Evolutionary conservation across 352 stramenopile species (phyloP).

Genomic region (Aphanomyces euteiches): DNA sequence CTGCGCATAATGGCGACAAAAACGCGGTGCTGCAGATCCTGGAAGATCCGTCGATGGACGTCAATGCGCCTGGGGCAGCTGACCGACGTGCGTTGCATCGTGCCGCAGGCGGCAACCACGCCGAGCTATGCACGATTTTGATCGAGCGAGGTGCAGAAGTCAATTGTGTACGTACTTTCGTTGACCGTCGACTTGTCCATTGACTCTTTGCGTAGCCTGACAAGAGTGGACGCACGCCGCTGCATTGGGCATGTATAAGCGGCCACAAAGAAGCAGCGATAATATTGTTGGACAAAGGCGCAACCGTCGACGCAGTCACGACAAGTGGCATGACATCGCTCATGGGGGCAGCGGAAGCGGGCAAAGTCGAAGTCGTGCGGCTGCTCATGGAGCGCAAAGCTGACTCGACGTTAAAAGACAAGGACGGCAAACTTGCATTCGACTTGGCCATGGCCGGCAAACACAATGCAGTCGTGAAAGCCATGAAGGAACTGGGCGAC

Average conservation of each 20-base stretch:
- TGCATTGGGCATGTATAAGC: constrained; percentile 91
- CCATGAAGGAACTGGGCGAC: constrained; percentile 91
- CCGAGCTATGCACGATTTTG: constrained; percentile 83
- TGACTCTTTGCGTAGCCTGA: constrained; percentile 56
- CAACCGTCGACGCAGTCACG: constrained; percentile 86
- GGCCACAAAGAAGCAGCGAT: constrained; percentile 89
- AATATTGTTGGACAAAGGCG: constrained; percentile 78
- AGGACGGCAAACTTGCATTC: constrained; percentile 88
- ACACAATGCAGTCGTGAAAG: constrained; percentile 89
- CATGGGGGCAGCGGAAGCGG: constrained; percentile 84
- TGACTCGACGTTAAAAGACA: constrained; percentile 84
- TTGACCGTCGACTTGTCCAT: constrained; percentile 18
- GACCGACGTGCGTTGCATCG: constrained; percentile 85
- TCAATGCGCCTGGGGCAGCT: constrained; percentile 81
- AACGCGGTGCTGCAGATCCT: constrained; percentile 80
- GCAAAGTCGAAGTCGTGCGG: constrained; percentile 89
- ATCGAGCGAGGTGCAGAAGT: constrained; percentile 85
- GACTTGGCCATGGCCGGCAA: constrained; percentile 91
- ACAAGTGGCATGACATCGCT: constrained; percentile 88
- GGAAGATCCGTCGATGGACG: constrained; percentile 84
- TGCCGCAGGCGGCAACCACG: constrained; percentile 82
- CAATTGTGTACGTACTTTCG: constrained; percentile 53
- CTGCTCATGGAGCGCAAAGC: constrained; percentile 89
- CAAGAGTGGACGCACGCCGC: constrained; percentile 88
- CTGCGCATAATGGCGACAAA: constrained; percentile 88